Evolutionary conservation across 805 yeast species (phyloP).

Genomic region (Candida ulmi): DNA sequence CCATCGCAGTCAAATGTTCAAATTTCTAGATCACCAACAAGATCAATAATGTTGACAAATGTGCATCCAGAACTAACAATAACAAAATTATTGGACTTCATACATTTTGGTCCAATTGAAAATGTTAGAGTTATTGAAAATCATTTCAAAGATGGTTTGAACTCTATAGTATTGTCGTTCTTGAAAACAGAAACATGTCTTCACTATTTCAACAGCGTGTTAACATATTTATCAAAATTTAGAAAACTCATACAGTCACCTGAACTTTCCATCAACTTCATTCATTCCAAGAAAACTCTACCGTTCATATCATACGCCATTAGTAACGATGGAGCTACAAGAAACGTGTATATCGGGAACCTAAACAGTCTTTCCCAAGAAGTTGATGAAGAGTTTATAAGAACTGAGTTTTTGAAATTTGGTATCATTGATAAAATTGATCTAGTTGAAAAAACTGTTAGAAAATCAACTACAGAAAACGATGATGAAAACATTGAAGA

Average conservation of each 20-base stretch:
- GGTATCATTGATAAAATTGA: conserved; percentile 65
- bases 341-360: conserved; percentile 86
- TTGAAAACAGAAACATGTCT: conserved; percentile 29
- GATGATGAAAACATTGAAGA: conserved; percentile 25
- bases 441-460: conserved; percentile 40
- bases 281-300: conserved; percentile 23
- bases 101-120: conserved; percentile 60
- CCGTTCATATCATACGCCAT: conserved; percentile 35
- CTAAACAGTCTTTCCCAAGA: conserved; percentile 42
- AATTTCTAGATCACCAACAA: conserved; percentile 17
- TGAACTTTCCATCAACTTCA: conserved; percentile 29
- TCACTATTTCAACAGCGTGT: conserved; percentile 31
- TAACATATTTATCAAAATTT: conserved; percentile 30
- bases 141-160: conserved; percentile 19
- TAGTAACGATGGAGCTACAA: conserved; percentile 82
- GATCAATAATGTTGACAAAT: conserved; percentile 20
- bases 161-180: conserved; percentile 18
- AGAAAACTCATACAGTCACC: conserved; percentile 34
- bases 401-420: conserved; percentile 46
- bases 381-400: conserved; percentile 35
- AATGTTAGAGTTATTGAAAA: conserved; percentile 38
- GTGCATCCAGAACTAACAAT: conserved; percentile 15
- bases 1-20: conserved; percentile 6
- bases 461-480: conserved; percentile 15
- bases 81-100: conserved; percentile 34